Evolutionary conservation across 768 basidiomycete species (phyloP).

Genomic region (Fistulinella prunicolor): DNA sequence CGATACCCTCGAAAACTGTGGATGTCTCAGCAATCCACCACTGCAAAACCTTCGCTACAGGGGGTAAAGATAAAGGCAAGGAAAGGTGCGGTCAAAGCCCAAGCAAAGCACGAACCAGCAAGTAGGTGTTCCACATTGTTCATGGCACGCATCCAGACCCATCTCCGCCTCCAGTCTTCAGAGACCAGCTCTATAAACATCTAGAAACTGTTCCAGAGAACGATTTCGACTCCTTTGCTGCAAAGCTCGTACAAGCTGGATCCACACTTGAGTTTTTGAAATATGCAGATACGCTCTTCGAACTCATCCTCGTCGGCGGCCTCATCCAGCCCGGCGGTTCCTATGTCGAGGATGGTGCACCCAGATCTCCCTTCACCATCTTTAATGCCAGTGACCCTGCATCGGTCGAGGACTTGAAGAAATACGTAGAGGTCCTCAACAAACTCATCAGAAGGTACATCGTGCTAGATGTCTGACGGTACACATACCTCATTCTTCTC

Average conservation of each 20-base stretch:
- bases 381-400: conserved; percentile 77
- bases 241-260: conserved; percentile 89
- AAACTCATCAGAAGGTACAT: conserved; percentile 89
- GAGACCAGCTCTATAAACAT: conserved; percentile 90
- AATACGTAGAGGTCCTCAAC: conserved; percentile 91
- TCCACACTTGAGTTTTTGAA: conserved; percentile 92
- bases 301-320: conserved; percentile 92
- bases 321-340: conserved; percentile 94
- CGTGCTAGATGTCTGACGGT: conserved; percentile 3
- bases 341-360: conserved; percentile 84
- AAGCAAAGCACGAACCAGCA: conserved; percentile 89
- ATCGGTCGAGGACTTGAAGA: conserved; percentile 84
- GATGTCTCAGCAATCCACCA: conserved; percentile 88
- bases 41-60: conserved; percentile 86
- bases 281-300: conserved; percentile 96
- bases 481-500: conserved; percentile 5
- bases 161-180: conserved; percentile 60
- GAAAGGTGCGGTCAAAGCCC: conserved; percentile 89
- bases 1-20: conserved; percentile 53
- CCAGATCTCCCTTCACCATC: conserved; percentile 85
- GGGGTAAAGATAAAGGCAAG: conserved; percentile 92
- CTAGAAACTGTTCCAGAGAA: conserved; percentile 75
- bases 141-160: conserved; percentile 6
- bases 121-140: conserved; percentile 35
- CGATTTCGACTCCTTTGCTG: conserved; percentile 80